Evolutionary conservation across 73 alveolate species (phyloP).

Genomic region (Tetrahymena borealis): DNA sequence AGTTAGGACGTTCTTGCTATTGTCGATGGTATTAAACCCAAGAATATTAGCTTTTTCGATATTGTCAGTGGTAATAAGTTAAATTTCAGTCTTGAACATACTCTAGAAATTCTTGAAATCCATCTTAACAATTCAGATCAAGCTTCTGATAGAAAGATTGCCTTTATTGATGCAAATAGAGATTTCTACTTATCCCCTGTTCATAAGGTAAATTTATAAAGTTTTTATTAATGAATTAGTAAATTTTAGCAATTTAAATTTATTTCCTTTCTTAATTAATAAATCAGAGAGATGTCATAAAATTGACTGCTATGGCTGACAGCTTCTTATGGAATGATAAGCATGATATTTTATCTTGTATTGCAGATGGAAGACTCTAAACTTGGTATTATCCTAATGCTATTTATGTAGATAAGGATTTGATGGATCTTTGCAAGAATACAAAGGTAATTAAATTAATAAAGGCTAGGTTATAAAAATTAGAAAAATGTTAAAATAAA

Average conservation of each 20-base stretch:
- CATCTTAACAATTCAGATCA: conserved; percentile 84
- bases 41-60: conserved; percentile 77
- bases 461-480: neutral
- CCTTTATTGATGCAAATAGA: conserved; percentile 92
- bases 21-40: conserved; percentile 79
- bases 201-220: conserved; percentile 58
- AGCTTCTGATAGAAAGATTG: conserved; percentile 90
- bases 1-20: conserved; percentile 82
- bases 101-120: conserved; percentile 74
- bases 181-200: conserved; percentile 90
- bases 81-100: conserved; percentile 70
- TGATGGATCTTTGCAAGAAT: conserved; percentile 66
- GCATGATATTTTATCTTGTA: conserved; percentile 63
- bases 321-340: conserved; percentile 55
- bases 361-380: conserved; percentile 91
- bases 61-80: conserved; percentile 83
- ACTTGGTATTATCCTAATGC: conserved; percentile 98
- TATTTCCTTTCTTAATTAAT: neutral
- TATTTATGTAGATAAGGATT: conserved; percentile 93
- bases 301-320: conserved; percentile 95
- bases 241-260: neutral
- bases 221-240: neutral
- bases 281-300: conserved; percentile 62
- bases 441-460: conserved; percentile 55
- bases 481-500: conserved; percentile 61